Conservation (phyloP, 192 early-diverging fungal genomes). For the Backusella westeae region DNA sequence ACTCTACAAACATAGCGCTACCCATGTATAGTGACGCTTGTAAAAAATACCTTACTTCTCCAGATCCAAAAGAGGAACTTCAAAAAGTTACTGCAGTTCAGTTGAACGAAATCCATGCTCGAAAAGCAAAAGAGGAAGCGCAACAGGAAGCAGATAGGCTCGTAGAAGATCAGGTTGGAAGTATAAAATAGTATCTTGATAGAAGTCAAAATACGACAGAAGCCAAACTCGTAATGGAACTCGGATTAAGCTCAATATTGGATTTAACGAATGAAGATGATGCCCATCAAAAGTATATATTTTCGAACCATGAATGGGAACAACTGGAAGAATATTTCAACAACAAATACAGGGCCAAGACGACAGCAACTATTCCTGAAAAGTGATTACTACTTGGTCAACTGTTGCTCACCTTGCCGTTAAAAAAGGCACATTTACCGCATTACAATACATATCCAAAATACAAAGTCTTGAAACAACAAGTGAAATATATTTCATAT, state of each 20-base stretch:
- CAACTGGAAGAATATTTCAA: neutral
- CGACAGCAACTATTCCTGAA: neutral
- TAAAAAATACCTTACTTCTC: neutral
- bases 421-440: neutral
- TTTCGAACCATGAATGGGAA: constrained; percentile 1
- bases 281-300: neutral
- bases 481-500: neutral
- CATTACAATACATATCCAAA: constrained; percentile 7
- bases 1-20: neutral
- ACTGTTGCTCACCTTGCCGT: neutral
- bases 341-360: neutral
- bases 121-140: neutral
- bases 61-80: neutral
- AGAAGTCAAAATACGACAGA: no score
- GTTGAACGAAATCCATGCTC: neutral
- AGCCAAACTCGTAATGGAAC: neutral
- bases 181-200: no score
- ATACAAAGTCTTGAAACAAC: constrained; percentile 6
- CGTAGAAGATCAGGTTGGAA: neutral
- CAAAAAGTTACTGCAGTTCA: neutral
- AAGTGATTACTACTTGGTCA: neutral
- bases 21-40: neutral
- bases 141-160: neutral
- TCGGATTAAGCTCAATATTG: constrained; percentile 3
- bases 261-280: neutral